A percentile compares a stretch with the other conserved stretches of the same genome.
These are phyloP conservation scores for Aspergillus asperescens DNA, from an alignment of 495 filamentous ascomycete species.

Conservation along the genomic window DNA sequence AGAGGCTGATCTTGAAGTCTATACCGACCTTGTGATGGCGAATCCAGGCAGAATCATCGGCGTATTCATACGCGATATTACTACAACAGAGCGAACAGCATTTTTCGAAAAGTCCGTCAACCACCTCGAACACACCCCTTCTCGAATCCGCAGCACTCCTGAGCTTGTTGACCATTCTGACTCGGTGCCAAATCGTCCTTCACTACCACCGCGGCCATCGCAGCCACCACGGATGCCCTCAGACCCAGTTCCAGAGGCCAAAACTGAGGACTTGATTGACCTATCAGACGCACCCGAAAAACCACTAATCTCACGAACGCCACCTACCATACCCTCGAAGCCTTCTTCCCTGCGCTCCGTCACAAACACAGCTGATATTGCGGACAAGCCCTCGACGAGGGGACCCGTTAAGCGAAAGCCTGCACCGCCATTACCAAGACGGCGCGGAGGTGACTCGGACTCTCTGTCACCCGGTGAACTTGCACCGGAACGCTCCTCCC, in stretches of 20 bases:
- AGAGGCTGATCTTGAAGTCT: constrained; percentile 94
- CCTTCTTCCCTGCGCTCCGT: constrained; percentile 56
- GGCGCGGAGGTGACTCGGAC: constrained; percentile 27
- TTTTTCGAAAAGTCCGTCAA: constrained; percentile 74
- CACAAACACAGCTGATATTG: constrained; percentile 18
- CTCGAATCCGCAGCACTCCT: constrained; percentile 27
- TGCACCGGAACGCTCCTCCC: constrained; percentile 1
- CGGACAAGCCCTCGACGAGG: constrained; percentile 9
- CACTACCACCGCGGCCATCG: constrained; percentile 38
- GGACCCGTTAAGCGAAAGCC: constrained; percentile 38
- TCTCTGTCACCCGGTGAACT: constrained; percentile 13
- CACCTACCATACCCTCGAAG: constrained; percentile 61
- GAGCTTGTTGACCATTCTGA: constrained; percentile 29
- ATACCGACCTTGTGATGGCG: constrained; percentile 81
- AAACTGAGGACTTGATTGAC: constrained; percentile 58
- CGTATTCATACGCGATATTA: constrained; percentile 93
- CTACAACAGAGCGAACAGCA: constrained; percentile 59
- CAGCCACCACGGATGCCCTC: constrained; percentile 24
- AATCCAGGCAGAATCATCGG: constrained; percentile 77
- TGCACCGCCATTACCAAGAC: constrained; percentile 42
- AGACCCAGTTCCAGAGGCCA: constrained; percentile 16
- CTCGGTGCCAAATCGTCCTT: constrained; percentile 25
- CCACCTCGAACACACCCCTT: constrained; percentile 20
- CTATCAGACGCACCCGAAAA: constrained; percentile 30
- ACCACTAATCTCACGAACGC: constrained; percentile 21